phyloP scores from a whole-genome alignment of 306 rosid species.

The Argentina anserina region DNA sequence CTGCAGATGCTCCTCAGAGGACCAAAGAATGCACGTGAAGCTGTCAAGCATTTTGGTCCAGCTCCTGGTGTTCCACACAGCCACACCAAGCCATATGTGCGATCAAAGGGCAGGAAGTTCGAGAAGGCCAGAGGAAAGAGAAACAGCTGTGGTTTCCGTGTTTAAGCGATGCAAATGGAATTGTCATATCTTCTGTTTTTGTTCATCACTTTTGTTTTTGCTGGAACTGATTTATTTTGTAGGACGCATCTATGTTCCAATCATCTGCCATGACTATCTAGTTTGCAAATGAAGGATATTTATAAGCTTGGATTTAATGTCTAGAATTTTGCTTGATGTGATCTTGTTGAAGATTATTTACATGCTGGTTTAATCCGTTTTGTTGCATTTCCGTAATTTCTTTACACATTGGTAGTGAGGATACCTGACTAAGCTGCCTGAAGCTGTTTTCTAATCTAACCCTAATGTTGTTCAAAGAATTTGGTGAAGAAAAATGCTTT shows the following conservation, averaged over 20 bases:
- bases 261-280: not conserved
- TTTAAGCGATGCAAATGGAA: constrained; percentile 21
- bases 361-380: not conserved
- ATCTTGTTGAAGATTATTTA: not conserved
- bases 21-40: constrained; percentile 66
- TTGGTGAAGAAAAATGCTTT: too few relatives aligned
- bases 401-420: too few relatives aligned
- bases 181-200: not conserved
- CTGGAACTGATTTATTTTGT: not conserved
- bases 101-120: constrained; percentile 46
- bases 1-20: constrained; percentile 58
- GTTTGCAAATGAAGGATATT: constrained; percentile 11
- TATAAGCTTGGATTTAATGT: not conserved
- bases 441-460: too few relatives aligned
- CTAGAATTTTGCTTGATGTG: not conserved
- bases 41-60: constrained; percentile 65
- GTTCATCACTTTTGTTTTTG: not conserved
- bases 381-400: too few relatives aligned
- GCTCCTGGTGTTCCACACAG: constrained; percentile 74
- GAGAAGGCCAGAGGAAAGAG: constrained; percentile 58
- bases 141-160: constrained; percentile 59
- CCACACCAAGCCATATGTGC: constrained; percentile 58
- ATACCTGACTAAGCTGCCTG: too few relatives aligned
- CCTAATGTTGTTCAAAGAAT: too few relatives aligned
- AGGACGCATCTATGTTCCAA: not conserved